Base-by-base conservation (phyloP, 2,329 filamentous ascomycete genomes). In the Dactylellina haptotyla region DNA sequence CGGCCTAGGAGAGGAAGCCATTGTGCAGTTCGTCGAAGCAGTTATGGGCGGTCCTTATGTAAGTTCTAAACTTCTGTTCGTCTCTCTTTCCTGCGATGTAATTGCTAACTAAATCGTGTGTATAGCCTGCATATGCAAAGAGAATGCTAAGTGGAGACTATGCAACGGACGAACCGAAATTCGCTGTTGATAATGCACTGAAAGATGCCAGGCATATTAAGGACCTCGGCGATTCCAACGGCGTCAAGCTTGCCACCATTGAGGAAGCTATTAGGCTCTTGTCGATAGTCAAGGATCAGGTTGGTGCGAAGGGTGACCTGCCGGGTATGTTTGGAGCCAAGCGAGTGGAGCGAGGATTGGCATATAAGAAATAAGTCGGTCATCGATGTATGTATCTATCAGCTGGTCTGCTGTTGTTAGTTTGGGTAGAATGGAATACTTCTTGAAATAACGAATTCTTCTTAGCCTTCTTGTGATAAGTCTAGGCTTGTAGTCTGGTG, bases 171-270 rank as follows among this genome's bases (percentile, higher is more conserved):
- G 89, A 89, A 78, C 93, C 93, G n/a, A 82, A 95, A 6, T 96
- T 96, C 80, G 87, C 87, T 2, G 90, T 94, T 0, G 89, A 95
- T 79, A 83, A 96, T 70, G 93, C 92, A 4, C 84, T 89, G 74
- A 97, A 97, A 80, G 93, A 97, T 82, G 87, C 89, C 1, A 82
- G 88, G 0, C 92, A 97, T 83, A 91, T 90, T 3, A 82, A 88
- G 79, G 83, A 82, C 62, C 78, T 97, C 69, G 93, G 91, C 0
- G 82, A 86, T 73, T 82, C 82, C 23, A 84, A 83, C 4, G 92
- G 90, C 0, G 84, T 86, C 45, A 85, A 84, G 69, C 80, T 96
- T 81, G 85, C 83, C 71, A 88, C 87, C 75, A 82, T 90, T 0
- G 87, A 90, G 80, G 84, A 89, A 2, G 89, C 85, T 0, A 89